Base-by-base conservation (phyloP, 805 yeast genomes). In the Kodamaea fukazawae region DNA sequence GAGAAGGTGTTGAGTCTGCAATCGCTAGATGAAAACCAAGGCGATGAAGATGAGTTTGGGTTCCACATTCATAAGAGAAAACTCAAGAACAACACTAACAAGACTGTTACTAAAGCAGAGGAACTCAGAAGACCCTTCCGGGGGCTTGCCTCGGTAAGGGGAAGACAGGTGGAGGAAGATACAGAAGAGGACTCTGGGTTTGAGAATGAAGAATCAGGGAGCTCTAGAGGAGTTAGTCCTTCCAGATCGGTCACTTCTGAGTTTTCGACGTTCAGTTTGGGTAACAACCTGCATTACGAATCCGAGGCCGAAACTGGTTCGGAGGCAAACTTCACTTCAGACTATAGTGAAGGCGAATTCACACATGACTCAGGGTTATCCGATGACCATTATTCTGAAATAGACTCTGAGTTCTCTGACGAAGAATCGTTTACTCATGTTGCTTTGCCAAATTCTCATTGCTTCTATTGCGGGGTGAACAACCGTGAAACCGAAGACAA, bases 381-480 rank as follows among this genome's bases (percentile, higher is more conserved):
- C 4, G 28, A 33, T 4, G 34, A 31, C 10, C 18, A 25, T 4
- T 25, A 30, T 2, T 32, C 17, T 7, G 27, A 27, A n/a, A 11
- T 32, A 4, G 49, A 48, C 9, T 22, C 27, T 7, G 26, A 69
- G 73, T 9, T 50, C 18, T 39, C 42, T 2, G 61, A 44, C 11
- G 54, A 51, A 2, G 59, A 49, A 13, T 46, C 45, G 3, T 50
- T 49, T 17, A 60, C 53, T 5, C 60, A 58, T 8, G 48, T 50
- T 2, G 73, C 73, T 9, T 69, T 76, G 13, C 77, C 83, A 11
- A 54, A 65, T 28, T 69, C 75, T 0, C 65, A 68, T 30, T 81
- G 86, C 50, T 70, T 79, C 32, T 80, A 67, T 48, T 80, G 86
- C 61, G 83, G 81, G 20, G 51, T 63, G 20, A 67, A 75, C 37